These are phyloP conservation scores for Rhizophora mangle DNA, from an alignment of 345 rosid species.

Conservation along the genomic window DNA sequence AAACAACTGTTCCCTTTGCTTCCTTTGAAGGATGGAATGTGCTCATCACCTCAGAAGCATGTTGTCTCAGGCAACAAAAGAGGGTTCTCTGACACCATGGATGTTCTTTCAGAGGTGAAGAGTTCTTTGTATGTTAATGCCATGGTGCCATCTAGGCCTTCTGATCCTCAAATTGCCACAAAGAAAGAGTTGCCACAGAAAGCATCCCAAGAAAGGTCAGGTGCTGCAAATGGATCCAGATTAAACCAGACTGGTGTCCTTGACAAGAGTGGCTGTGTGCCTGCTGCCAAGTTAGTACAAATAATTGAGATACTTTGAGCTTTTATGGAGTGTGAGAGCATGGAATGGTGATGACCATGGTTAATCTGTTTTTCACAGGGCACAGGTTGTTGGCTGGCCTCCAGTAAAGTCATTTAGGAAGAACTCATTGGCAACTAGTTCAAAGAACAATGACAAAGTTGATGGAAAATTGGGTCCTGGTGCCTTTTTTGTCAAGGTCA, in stretches of 20 bases:
- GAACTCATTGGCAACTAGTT: conserved; percentile 64
- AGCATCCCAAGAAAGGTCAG: conserved; percentile 37
- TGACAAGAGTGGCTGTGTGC: conserved; percentile 47
- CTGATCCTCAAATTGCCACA: conserved; percentile 34
- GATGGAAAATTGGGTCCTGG: conserved; percentile 78
- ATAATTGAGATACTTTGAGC: background rate
- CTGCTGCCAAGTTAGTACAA: conserved; percentile 70
- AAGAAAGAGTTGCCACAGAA: conserved; percentile 46
- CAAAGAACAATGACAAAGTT: conserved; percentile 77
- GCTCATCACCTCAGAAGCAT: conserved; percentile 45
- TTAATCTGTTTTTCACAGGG: conserved; percentile 45
- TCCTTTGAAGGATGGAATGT: conserved; percentile 56
- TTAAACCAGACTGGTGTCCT: conserved; percentile 32
- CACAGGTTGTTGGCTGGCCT: conserved; percentile 97
- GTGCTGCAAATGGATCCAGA: conserved; percentile 20
- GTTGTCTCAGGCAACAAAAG: conserved; percentile 70
- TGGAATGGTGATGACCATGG: background rate
- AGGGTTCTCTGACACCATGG: conserved; percentile 79
- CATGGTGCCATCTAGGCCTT: conserved; percentile 42
- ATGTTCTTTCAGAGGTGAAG: conserved; percentile 56
- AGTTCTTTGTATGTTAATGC: conserved; percentile 44
- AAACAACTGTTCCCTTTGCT: conserved; percentile 71
- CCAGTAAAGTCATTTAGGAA: conserved; percentile 80
- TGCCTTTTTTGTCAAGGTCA: conserved; percentile 75
- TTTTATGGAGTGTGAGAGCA: background rate